Evolutionary conservation across 140 eudicot species (phyloP).

Genomic region (Bidens hawaiensis): DNA sequence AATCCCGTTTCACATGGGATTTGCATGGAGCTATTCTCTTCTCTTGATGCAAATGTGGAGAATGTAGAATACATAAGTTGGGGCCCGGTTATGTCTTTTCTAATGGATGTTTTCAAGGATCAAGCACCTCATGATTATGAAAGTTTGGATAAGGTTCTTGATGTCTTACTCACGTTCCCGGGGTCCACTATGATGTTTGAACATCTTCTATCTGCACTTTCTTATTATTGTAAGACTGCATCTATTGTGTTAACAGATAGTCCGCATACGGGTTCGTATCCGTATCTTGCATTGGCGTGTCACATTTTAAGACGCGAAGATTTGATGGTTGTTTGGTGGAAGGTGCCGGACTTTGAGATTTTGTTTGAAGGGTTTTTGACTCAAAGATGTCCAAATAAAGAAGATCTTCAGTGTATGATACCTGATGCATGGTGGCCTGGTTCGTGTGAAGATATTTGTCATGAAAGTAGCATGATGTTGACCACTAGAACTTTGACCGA

Average conservation of each 20-base stretch:
- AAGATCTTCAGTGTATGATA: conserved; percentile 79
- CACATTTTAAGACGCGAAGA: conserved; percentile 77
- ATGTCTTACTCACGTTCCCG: conserved; percentile 56
- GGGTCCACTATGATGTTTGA: conserved; percentile 57
- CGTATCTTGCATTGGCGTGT: conserved; percentile 80
- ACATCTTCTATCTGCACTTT: conserved; percentile 66
- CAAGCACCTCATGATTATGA: conserved; percentile 84
- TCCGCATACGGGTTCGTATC: conserved; percentile 92
- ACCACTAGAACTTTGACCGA: conserved; percentile 81
- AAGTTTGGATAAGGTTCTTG: conserved; percentile 80
- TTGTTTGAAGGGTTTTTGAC: conserved; percentile 84
- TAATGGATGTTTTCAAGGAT: conserved; percentile 60
- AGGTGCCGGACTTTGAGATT: conserved; percentile 68
- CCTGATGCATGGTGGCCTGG: conserved; percentile 99
- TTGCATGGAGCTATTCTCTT: conserved; percentile 61
- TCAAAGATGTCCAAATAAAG: conserved; percentile 78
- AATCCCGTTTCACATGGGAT: conserved; percentile 80
- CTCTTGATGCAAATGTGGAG: conserved; percentile 41
- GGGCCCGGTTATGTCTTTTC: conserved; percentile 72
- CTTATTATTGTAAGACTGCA: conserved; percentile 73
- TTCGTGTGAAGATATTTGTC: conserved; percentile 72
- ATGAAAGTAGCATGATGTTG: conserved; percentile 87
- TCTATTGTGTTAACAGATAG: conserved; percentile 64
- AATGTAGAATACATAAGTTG: conserved; percentile 71
- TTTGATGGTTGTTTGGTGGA: conserved; percentile 94